Evolutionary conservation across 2,329 filamentous ascomycete species (phyloP).

Genomic region (Exophiala viscosa): DNA sequence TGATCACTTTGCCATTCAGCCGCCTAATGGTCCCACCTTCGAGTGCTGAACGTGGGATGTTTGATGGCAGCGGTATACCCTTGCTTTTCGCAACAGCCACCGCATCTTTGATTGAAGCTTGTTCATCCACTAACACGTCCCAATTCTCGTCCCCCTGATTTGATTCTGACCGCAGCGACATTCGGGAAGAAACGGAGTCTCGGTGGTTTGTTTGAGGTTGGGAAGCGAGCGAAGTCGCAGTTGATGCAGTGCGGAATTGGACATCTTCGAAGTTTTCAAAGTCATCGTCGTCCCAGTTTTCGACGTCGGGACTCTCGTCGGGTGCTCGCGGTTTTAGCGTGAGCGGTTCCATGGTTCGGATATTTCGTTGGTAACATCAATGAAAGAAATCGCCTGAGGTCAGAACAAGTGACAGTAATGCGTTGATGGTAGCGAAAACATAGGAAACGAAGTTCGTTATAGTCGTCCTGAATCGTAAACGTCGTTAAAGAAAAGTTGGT

Average conservation of each 20-base stretch:
- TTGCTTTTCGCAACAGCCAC: conserved; percentile 83
- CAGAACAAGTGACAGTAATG: conserved; percentile 1
- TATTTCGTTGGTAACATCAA: not conserved
- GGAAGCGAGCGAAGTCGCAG: conserved; percentile 43
- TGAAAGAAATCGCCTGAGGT: conserved; percentile 3
- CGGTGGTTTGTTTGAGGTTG: conserved; percentile 49
- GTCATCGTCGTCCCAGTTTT: conserved; percentile 51
- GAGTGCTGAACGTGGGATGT: conserved; percentile 82
- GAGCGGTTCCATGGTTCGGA: conserved; percentile 38
- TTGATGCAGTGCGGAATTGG: conserved; percentile 44
- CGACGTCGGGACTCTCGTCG: conserved; percentile 38
- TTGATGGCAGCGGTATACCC: conserved; percentile 84
- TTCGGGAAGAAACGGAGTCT: conserved; percentile 76
- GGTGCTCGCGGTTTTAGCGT: conserved; percentile 34
- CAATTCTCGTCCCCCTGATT: conserved; percentile 74
- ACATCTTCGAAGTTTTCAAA: conserved; percentile 46
- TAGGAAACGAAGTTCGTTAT: conserved; percentile 6
- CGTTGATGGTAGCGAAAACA: conserved; percentile 8
- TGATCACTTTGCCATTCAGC: conserved; percentile 70
- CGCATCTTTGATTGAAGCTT: conserved; percentile 76
- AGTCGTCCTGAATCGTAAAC: conserved; percentile 14
- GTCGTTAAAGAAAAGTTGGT: conserved; percentile 16
- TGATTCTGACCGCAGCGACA: conserved; percentile 78
- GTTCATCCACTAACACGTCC: conserved; percentile 83
- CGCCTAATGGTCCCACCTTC: conserved; percentile 91